Evolutionary conservation across 2,329 filamentous ascomycete species (phyloP).

Genomic region (Ophiostoma himal-ulmi): DNA sequence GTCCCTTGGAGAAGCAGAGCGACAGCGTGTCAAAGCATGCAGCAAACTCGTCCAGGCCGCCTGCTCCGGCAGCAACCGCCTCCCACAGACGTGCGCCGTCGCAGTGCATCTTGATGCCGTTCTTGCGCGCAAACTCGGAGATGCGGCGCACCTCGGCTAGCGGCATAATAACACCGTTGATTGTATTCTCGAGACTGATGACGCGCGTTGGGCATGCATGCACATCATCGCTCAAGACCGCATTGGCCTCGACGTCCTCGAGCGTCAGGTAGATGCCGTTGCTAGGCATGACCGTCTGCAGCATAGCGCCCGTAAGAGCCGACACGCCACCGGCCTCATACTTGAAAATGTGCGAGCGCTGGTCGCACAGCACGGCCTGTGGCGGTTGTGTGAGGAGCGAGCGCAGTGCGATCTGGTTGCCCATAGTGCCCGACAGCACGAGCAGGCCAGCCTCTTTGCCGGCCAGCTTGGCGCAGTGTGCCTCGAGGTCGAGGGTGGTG

Average conservation of each 20-base stretch:
- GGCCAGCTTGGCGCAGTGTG: constrained; percentile 64
- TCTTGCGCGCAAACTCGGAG: constrained; percentile 57
- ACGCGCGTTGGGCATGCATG: constrained; percentile 75
- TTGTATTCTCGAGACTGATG: constrained; percentile 80
- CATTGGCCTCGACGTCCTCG: constrained; percentile 65
- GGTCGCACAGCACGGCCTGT: constrained; percentile 72
- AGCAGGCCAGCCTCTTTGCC: constrained; percentile 73
- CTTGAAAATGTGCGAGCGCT: constrained; percentile 68
- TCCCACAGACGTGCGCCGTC: constrained; percentile 51
- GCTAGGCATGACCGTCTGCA: constrained; percentile 59
- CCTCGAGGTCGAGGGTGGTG: constrained; percentile 70
- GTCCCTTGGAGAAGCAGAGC: constrained; percentile 49
- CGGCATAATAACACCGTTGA: constrained; percentile 73
- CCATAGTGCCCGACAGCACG: constrained; percentile 88
- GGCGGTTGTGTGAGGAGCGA: constrained; percentile 74
- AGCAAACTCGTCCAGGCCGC: constrained; percentile 39
- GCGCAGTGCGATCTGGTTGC: constrained; percentile 79
- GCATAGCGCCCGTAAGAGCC: constrained; percentile 62
- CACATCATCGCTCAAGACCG: constrained; percentile 61
- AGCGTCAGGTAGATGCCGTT: constrained; percentile 71
- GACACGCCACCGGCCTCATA: constrained; percentile 56
- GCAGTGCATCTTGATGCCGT: constrained; percentile 43
- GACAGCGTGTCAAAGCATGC: constrained; percentile 53
- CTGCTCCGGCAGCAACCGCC: constrained; percentile 40
- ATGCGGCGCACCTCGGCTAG: constrained; percentile 65